A percentile compares a stretch with the other conserved stretches of the same genome.
Conservation (phyloP, 1,284 basidiomycete genomes). For the Phylloboletellus chloephorus region DNA sequence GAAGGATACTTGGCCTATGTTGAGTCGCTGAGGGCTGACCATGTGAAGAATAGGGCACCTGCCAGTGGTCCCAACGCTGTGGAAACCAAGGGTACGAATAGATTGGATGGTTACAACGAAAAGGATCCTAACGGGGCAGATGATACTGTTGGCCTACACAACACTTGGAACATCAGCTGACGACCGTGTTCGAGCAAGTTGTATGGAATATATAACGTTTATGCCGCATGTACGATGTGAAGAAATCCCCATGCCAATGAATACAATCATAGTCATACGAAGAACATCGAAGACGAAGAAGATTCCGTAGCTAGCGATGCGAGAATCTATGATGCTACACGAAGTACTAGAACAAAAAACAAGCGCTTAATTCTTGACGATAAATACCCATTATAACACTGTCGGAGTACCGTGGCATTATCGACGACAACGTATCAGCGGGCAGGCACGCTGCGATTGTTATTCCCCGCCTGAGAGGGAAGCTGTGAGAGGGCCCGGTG, state of each 20-base stretch:
- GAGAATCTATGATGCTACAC: conserved; percentile 15
- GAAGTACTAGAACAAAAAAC: conserved; percentile 13
- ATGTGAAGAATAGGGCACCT: conserved; percentile 52
- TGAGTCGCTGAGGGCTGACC: conserved; percentile 80
- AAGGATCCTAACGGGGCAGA: conserved; percentile 54
- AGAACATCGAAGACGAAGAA: neutral
- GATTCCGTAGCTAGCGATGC: conserved; percentile 7
- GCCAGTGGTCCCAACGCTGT: conserved; percentile 32
- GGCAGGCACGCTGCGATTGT: conserved; percentile 20
- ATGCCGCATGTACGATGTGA: conserved; percentile 2
- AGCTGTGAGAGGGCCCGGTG: conserved; percentile 62
- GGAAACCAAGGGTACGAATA: conserved; percentile 37
- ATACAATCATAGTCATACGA: conserved; percentile 9
- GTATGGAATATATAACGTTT: conserved; percentile 1
- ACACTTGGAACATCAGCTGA: conserved; percentile 49
- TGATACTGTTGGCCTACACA: conserved; percentile 74
- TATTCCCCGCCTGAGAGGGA: conserved; percentile 30
- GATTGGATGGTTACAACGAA: conserved; percentile 17
- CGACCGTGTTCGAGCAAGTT: neutral
- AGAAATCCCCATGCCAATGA: neutral
- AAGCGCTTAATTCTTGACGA: conserved; percentile 3
- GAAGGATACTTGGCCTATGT: conserved; percentile 77
- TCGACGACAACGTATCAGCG: conserved; percentile 15
- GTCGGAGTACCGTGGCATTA: conserved; percentile 1
- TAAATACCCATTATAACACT: conserved; percentile 12